A percentile compares a stretch with the other conserved stretches of the same genome.
Evolutionary conservation across 2,329 filamentous ascomycete species (phyloP).

Genomic region (Kalmusia sp.): DNA sequence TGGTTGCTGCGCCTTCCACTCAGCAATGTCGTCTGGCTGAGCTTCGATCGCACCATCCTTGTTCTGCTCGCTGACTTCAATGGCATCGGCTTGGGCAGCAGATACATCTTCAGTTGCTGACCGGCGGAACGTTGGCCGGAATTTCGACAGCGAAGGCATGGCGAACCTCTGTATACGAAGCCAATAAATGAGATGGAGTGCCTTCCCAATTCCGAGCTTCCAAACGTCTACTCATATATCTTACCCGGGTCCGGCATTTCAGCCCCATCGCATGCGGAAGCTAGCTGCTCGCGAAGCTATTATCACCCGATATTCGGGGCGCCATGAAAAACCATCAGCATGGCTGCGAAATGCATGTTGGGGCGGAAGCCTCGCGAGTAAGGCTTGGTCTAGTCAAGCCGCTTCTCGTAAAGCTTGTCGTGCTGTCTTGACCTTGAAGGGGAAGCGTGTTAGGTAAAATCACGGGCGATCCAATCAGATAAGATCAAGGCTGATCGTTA

Average conservation of each 20-base stretch:
- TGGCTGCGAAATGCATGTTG: background rate
- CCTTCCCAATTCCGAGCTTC: too few relatives aligned
- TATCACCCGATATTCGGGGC: background rate
- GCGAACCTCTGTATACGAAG: background rate
- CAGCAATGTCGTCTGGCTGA: background rate
- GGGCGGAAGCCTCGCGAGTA: background rate
- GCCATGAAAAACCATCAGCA: background rate
- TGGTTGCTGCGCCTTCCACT: slow-evolving; percentile 2
- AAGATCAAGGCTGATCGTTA: too few relatives aligned
- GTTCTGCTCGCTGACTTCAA: background rate
- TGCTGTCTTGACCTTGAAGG: background rate
- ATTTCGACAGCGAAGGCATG: background rate
- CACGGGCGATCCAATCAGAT: background rate
- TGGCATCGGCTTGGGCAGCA: background rate
- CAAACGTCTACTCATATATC: too few relatives aligned
- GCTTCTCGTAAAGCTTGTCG: background rate
- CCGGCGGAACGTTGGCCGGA: background rate
- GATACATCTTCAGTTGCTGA: background rate
- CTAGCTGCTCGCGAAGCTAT: background rate
- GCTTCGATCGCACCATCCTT: background rate
- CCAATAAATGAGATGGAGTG: too few relatives aligned
- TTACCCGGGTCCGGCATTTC: background rate
- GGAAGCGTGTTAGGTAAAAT: background rate
- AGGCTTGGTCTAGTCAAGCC: background rate
- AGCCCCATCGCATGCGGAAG: background rate